Evolutionary conservation across 2,329 filamentous ascomycete species (phyloP).

Genomic region (Exophiala alcalophila): DNA sequence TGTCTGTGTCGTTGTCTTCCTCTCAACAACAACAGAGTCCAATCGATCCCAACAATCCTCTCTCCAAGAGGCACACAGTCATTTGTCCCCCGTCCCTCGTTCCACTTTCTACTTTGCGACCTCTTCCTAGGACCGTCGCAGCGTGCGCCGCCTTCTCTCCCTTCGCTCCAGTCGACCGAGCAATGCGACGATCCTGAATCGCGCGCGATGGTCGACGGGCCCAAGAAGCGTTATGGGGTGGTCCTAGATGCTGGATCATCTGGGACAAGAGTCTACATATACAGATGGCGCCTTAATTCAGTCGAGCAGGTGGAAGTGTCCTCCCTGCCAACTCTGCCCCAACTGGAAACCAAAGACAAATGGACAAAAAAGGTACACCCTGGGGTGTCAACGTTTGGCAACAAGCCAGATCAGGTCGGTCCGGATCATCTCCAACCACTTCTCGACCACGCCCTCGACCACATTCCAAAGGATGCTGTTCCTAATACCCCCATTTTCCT

Average conservation of each 20-base stretch:
- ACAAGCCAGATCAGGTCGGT: slow-evolving; percentile 72
- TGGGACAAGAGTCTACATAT: slow-evolving; percentile 87
- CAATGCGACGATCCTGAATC: too few relatives aligned
- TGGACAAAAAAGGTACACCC: slow-evolving; percentile 95
- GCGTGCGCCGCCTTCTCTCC: too few relatives aligned
- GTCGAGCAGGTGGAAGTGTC: slow-evolving; percentile 59
- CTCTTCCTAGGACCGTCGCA: too few relatives aligned
- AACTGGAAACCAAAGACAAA: slow-evolving; percentile 76
- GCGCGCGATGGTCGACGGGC: slow-evolving; percentile 25
- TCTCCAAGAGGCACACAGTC: too few relatives aligned
- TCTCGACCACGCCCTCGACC: slow-evolving; percentile 73
- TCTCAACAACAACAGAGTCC: too few relatives aligned
- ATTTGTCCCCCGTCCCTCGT: too few relatives aligned
- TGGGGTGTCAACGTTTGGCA: slow-evolving; percentile 85
- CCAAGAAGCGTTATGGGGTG: slow-evolving; percentile 70
- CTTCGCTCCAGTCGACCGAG: too few relatives aligned
- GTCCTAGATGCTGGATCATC: slow-evolving; percentile 98
- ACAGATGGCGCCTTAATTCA: slow-evolving; percentile 81
- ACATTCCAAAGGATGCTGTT: slow-evolving; percentile 73
- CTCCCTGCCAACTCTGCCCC: slow-evolving; percentile 68
- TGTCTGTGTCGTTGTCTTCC: too few relatives aligned
- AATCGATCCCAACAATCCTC: too few relatives aligned
- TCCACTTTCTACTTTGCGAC: too few relatives aligned
- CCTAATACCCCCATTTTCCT: slow-evolving; percentile 87
- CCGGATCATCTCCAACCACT: slow-evolving; percentile 76